Evolutionary conservation across 2,329 filamentous ascomycete species (phyloP).

Genomic region (Aspergillus sp.): DNA sequence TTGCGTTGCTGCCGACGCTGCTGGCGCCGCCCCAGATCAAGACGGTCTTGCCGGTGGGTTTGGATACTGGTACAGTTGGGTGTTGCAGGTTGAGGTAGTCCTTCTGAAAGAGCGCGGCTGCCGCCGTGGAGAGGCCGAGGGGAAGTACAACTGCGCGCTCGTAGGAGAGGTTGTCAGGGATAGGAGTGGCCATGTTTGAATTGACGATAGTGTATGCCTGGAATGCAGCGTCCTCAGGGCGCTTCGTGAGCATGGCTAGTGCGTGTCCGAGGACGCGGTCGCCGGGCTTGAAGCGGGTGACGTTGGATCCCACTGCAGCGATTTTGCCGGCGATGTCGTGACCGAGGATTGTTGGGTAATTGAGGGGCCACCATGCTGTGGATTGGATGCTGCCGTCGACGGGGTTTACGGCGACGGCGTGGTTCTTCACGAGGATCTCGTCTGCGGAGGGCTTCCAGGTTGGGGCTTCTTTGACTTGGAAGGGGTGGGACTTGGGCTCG

Average conservation of each 20-base stretch:
- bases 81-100: slow-evolving; percentile 20
- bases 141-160: slow-evolving; percentile 37
- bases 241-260: slow-evolving; percentile 1
- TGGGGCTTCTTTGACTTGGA: slow-evolving; percentile 18
- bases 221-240: slow-evolving; percentile 20
- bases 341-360: slow-evolving; percentile 14
- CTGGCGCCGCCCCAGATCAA: slow-evolving; percentile 42
- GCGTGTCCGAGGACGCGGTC: slow-evolving; percentile 12
- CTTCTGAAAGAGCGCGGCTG: slow-evolving; percentile 30
- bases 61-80: slow-evolving; percentile 15
- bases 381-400: slow-evolving; percentile 17
- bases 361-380: slow-evolving; percentile 10
- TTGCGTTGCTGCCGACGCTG: slow-evolving; percentile 46
- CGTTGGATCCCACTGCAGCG: not conserved
- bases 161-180: slow-evolving; percentile 31
- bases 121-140: slow-evolving; percentile 33
- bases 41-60: slow-evolving; percentile 18
- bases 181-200: slow-evolving; percentile 13
- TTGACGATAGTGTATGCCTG: slow-evolving; percentile 27
- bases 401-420: slow-evolving; percentile 19
- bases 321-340: slow-evolving; percentile 15
- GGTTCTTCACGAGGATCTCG: slow-evolving; percentile 32
- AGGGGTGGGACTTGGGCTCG: slow-evolving; percentile 13
- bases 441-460: slow-evolving; percentile 9
- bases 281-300: slow-evolving; percentile 11